phyloP scores from a whole-genome alignment of 208 protist species.

The Acanthamoeba lugdunensis region DNA sequence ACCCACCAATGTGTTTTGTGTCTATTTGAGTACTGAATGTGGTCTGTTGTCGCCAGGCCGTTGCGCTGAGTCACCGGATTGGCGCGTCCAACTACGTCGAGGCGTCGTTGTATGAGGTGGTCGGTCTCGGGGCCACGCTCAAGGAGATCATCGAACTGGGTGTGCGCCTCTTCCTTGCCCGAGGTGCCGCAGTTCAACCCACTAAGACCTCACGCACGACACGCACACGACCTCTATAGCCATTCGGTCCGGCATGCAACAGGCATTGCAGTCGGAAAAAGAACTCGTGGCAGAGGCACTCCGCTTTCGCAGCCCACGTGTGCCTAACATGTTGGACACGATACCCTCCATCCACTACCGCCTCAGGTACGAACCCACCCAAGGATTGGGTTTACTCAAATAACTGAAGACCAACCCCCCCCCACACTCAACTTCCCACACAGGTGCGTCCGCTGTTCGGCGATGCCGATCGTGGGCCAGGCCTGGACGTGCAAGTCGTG shows the following conservation, averaged over 20 bases:
- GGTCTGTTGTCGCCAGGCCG: no score
- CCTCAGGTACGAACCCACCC: no score
- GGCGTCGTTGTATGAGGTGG: background rate
- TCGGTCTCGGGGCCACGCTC: background rate
- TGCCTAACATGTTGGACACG: background rate
- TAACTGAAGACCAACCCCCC: no score
- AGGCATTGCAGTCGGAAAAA: background rate
- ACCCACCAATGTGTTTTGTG: no score
- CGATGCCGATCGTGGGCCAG: background rate
- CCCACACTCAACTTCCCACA: no score
- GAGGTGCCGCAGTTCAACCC: background rate
- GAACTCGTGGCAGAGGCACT: background rate
- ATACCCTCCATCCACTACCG: background rate
- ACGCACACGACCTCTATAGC: background rate
- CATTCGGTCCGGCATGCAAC: background rate
- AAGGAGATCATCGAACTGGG: background rate
- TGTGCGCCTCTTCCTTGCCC: background rate
- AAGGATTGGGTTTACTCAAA: no score
- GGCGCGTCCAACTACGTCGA: background rate
- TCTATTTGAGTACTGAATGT: no score
- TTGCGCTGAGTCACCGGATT: background rate
- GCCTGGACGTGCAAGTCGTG: background rate
- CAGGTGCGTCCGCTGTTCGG: background rate
- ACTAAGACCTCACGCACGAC: no score
- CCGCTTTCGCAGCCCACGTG: no score